phyloP scores from a whole-genome alignment of 1,139 yeast genomes.

The Suhomyces anneliseae region DNA sequence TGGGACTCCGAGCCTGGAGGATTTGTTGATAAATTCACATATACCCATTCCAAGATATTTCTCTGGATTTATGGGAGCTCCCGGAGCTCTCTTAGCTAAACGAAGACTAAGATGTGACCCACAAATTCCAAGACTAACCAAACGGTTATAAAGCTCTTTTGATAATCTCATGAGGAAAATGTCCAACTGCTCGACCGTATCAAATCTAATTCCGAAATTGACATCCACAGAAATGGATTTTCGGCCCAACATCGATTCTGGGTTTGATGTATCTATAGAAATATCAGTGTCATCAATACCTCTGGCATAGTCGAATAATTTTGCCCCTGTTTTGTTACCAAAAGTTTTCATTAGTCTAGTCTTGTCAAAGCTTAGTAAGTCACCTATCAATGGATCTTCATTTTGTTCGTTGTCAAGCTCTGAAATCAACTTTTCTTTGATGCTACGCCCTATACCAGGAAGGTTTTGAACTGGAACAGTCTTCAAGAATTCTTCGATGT shows the following conservation, averaged over 20 bases:
- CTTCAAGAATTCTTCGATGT: constrained; percentile 38
- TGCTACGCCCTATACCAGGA: constrained; percentile 83
- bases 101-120: constrained; percentile 65
- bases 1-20: constrained; percentile 60
- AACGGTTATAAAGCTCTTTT: constrained; percentile 56
- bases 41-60: constrained; percentile 83
- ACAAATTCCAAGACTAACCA: constrained; percentile 45
- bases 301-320: constrained; percentile 55
- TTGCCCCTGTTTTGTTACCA: constrained; percentile 72
- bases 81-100: constrained; percentile 60
- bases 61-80: constrained; percentile 72
- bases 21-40: constrained; percentile 64
- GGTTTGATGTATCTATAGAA: constrained; percentile 46
- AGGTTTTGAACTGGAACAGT: constrained; percentile 52
- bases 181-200: constrained; percentile 59
- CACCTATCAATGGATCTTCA: constrained; percentile 21
- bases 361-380: constrained; percentile 39
- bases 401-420: constrained; percentile 14
- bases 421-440: constrained; percentile 41
- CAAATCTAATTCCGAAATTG: constrained; percentile 86
- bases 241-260: constrained; percentile 48
- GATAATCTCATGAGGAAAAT: constrained; percentile 58
- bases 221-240: constrained; percentile 87
- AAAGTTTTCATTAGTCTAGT: constrained; percentile 43
- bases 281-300: constrained; percentile 70